Percentiles rank a stretch among this genome's conserved stretches.
Evolutionary conservation across 192 early-diverging fungal genomes (phyloP).

Genomic region (Mortierella claussenii): DNA sequence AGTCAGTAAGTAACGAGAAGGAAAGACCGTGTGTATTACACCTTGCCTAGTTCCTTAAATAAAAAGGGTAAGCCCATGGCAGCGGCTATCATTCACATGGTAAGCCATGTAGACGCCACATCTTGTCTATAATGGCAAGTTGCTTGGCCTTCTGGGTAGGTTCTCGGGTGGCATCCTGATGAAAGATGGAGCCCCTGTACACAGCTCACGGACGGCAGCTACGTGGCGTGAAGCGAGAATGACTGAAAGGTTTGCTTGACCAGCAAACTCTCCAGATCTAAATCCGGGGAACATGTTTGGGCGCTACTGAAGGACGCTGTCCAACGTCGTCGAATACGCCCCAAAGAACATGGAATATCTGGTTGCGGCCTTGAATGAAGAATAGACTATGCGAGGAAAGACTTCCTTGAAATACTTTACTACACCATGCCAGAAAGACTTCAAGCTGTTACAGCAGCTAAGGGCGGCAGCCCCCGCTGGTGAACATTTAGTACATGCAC

Average conservation of each 20-base stretch:
- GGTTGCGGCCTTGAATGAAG: background rate
- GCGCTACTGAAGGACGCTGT: background rate
- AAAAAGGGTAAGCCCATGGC: no score
- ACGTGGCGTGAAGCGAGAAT: background rate
- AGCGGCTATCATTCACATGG: no score
- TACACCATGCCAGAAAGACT: background rate
- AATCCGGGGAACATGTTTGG: conserved; percentile 1
- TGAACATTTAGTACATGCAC: background rate
- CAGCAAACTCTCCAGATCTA: background rate
- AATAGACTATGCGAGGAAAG: background rate
- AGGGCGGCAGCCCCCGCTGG: background rate
- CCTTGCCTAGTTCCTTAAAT: no score
- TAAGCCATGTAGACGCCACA: no score
- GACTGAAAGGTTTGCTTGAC: background rate
- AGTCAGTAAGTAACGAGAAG: no score
- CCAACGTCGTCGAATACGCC: background rate
- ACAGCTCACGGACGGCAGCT: background rate
- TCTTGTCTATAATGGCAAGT: background rate
- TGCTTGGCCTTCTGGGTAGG: background rate
- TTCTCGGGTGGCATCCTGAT: background rate
- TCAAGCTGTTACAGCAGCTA: background rate
- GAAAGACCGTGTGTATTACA: no score
- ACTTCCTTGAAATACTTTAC: background rate
- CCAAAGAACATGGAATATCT: background rate
- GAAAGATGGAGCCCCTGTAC: background rate